Evolutionary conservation across 345 rosid species (phyloP), one percentile per base, ranked within the genome.

Genomic region (Lepidium africanum): DNA sequence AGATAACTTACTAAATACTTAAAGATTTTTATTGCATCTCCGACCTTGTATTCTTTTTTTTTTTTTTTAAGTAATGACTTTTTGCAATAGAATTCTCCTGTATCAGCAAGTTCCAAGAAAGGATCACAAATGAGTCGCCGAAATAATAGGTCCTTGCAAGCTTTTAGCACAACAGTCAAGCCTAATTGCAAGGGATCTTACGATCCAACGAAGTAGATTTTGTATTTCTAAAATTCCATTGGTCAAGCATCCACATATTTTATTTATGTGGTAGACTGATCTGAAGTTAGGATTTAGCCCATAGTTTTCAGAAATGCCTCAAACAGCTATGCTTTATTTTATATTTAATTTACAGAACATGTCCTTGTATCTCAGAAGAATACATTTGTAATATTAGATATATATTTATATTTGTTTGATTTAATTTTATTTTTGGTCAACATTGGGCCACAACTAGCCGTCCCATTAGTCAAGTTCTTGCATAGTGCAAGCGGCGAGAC

Each of bases 81-180:
- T 62, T 62, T 71, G 19, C 23, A 45, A 53, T 11, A 43, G 55
- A 61, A 63, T 45, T 43, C 48, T 53, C 61, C 54, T 21, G 35
- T 8, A 10, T 15, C 21, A 62, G 48, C 63, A 54, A 71, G 70
- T 46, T 63, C 69, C 63, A 53, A 36, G 16, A 42, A 53, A 11
- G 15, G 14, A 71, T 52, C 54, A 40, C 41, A 32, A 33, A 35
- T 46, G 66, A 27, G 67, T 48, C 59, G 59, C 67, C 59, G 41
- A 45, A 53, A 63, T 45, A 71, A 71, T 71, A 53, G 75, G 63
- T 25, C 70, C 27, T 27, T 47, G 57, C 59, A 72, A 43, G 63
- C 49, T 45, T 63, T 54, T 54, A 63, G 36, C 56, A 45, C 57
- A 71, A 37, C 42, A 71, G 63, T 25, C n/a, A 63, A 55, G 37